Conservation (phyloP, 129 eudicot genomes). For the Cynara cardunculus region DNA sequence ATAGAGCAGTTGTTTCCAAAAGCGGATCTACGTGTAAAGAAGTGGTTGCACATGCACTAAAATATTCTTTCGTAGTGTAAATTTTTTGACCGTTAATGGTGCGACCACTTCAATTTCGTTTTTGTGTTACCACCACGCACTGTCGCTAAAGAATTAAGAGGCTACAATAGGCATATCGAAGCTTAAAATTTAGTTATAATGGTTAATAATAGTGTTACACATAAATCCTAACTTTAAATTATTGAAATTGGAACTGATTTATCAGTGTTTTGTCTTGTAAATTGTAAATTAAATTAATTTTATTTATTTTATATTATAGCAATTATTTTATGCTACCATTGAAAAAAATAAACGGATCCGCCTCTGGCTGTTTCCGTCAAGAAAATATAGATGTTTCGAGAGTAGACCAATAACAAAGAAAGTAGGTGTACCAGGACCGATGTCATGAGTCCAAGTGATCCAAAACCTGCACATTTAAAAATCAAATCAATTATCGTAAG, state of each 20-base stretch:
- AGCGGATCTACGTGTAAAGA: too few species aligned
- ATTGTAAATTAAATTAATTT: too few species aligned
- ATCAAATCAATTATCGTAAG: neutral
- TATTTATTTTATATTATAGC: neutral
- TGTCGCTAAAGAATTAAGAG: too few species aligned
- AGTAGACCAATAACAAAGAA: neutral
- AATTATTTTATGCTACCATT: neutral
- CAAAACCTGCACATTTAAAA: conserved; percentile 54
- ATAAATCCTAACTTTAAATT: neutral
- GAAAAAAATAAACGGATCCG: neutral
- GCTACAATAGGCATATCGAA: too few species aligned
- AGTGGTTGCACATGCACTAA: too few species aligned
- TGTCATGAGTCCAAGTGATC: conserved; percentile 98
- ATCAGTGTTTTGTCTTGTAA: neutral
- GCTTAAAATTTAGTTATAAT: too few species aligned
- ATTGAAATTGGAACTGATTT: neutral
- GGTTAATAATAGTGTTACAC: neutral
- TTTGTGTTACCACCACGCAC: too few species aligned
- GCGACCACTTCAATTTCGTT: too few species aligned
- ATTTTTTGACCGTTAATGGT: too few species aligned
- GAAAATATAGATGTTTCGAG: neutral
- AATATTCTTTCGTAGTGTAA: too few species aligned
- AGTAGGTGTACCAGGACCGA: conserved; percentile 75
- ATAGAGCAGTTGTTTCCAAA: too few species aligned
- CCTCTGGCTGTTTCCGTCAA: neutral